Conservation (phyloP, 495 filamentous ascomycete genomes). For the Aspergillus sclerotiicarbonarius region DNA sequence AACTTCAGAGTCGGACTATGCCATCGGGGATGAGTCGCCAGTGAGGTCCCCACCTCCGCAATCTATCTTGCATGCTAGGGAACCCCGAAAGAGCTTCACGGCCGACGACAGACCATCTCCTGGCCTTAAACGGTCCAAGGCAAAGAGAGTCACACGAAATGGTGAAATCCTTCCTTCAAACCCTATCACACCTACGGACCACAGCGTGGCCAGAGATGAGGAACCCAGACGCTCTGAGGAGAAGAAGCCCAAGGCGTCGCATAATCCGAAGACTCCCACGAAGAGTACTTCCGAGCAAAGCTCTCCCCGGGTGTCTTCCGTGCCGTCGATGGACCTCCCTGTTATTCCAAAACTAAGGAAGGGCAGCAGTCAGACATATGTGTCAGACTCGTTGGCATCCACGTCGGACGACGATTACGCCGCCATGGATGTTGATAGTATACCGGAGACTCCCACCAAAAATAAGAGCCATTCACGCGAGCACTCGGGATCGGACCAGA, state of each 20-base stretch:
- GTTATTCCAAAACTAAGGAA: slow-evolving; percentile 55
- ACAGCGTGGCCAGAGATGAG: slow-evolving; percentile 19
- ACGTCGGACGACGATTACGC: slow-evolving; percentile 40
- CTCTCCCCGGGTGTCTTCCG: slow-evolving; percentile 53
- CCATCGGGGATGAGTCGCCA: slow-evolving; percentile 24
- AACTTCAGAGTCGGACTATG: slow-evolving; percentile 42
- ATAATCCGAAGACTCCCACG: slow-evolving; percentile 21
- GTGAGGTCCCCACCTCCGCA: slow-evolving; percentile 23
- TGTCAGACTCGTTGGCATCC: slow-evolving; percentile 21
- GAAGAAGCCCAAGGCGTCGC: slow-evolving; percentile 30
- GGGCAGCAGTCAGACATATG: slow-evolving; percentile 37
- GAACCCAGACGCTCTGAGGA: slow-evolving; percentile 16
- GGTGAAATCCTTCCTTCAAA: slow-evolving; percentile 37
- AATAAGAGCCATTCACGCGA: slow-evolving; percentile 31
- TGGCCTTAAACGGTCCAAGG: slow-evolving; percentile 54
- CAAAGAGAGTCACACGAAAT: slow-evolving; percentile 50
- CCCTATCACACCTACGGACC: slow-evolving; percentile 13
- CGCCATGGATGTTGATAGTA: slow-evolving; percentile 21
- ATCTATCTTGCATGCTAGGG: slow-evolving; percentile 28
- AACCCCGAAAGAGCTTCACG: slow-evolving; percentile 24
- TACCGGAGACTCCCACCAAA: slow-evolving; percentile 36
- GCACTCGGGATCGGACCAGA: slow-evolving; percentile 26
- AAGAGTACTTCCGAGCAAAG: slow-evolving; percentile 25
- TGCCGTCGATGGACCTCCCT: slow-evolving; percentile 56
- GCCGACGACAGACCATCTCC: slow-evolving; percentile 25